Evolutionary conservation across 192 early-diverging fungal genomes (phyloP), one percentile per base, ranked within the genome.

Genomic region (Coemansia sp.): DNA sequence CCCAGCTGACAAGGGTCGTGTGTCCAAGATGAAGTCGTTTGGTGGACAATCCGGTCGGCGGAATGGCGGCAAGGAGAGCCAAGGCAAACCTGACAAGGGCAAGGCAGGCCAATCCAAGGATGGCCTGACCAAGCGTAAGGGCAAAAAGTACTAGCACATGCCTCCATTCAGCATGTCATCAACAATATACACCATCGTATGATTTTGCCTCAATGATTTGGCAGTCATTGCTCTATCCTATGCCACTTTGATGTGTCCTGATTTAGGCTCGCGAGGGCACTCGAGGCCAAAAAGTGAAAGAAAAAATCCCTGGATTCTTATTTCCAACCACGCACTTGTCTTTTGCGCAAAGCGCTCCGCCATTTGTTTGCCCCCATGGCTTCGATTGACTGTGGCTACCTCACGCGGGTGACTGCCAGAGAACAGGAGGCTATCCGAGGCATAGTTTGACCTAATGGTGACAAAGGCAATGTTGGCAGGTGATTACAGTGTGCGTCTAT

Each of bases 1-100:
- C 31, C 36, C 51, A 15, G 68, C 46, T 43, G 59, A 66, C 29
- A 72, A 72, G 39, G 57, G 58, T 20, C 62, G 64, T 56, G 56
- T 41, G 14, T n/a, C 35, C 58, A 43, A 53, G 40, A 41, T 32
- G 32, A 66, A 46, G 64, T 25, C 62, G 8, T 67, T 62, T 62
- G 60, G 56, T 7, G 56, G 31, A n/a, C 56, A 58, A 22, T 58
- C 59, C 27, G 24, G 59, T 24, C 38, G 64, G 64, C 53, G 64
- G 64, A 39, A 57, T 39, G 51, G 51, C 22, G 59, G 59, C 59
- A 51, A 51, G 47, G 25, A 51, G 3, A 9, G 32, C 32, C 27
- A 54, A 25, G 51, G 51, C 51, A 54, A 54, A 15, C 22, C 19
- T 51, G 10, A 4, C 47, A 51, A 59, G 31, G 6, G 42, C 53